These are phyloP conservation scores for Kandelia obovata DNA, from an alignment of 345 rosid species.

Conservation along the genomic window DNA sequence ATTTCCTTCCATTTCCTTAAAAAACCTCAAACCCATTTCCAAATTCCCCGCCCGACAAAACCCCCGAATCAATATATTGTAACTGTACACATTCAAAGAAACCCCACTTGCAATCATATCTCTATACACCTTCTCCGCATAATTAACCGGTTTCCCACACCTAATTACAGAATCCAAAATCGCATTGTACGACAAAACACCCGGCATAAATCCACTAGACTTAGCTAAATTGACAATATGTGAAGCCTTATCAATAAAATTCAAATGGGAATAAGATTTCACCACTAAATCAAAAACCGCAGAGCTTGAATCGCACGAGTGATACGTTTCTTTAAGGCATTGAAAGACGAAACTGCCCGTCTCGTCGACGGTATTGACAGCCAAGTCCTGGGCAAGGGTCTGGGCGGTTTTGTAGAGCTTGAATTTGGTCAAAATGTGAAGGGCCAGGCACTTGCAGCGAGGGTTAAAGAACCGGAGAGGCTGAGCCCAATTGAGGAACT, in stretches of 20 bases:
- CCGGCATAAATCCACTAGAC: slow-evolving; percentile 78
- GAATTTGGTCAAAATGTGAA: slow-evolving; percentile 78
- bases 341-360: slow-evolving; percentile 52
- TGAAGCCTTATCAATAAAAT: slow-evolving; percentile 57
- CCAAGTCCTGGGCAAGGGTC: slow-evolving; percentile 62
- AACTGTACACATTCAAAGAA: slow-evolving; percentile 80
- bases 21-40: slow-evolving; percentile 52
- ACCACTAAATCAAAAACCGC: slow-evolving; percentile 84
- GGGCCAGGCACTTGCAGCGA: slow-evolving; percentile 64
- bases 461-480: slow-evolving; percentile 61
- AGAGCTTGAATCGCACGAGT: slow-evolving; percentile 59
- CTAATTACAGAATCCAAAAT: slow-evolving; percentile 68
- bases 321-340: slow-evolving; percentile 59
- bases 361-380: slow-evolving; percentile 33
- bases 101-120: slow-evolving; percentile 58
- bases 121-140: slow-evolving; percentile 49
- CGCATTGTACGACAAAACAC: slow-evolving; percentile 83
- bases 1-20: slow-evolving; percentile 57
- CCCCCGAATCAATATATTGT: slow-evolving; percentile 77
- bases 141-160: slow-evolving; percentile 42
- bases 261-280: slow-evolving; percentile 63
- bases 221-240: slow-evolving; percentile 55
- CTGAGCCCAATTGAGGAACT: slow-evolving; percentile 66
- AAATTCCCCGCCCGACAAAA: slow-evolving; percentile 68
- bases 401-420: slow-evolving; percentile 78